Percentiles rank a stretch among this genome's conserved stretches.
phyloP scores from a whole-genome alignment of 768 basidiomycete species.

The Mycena belliarum region DNA sequence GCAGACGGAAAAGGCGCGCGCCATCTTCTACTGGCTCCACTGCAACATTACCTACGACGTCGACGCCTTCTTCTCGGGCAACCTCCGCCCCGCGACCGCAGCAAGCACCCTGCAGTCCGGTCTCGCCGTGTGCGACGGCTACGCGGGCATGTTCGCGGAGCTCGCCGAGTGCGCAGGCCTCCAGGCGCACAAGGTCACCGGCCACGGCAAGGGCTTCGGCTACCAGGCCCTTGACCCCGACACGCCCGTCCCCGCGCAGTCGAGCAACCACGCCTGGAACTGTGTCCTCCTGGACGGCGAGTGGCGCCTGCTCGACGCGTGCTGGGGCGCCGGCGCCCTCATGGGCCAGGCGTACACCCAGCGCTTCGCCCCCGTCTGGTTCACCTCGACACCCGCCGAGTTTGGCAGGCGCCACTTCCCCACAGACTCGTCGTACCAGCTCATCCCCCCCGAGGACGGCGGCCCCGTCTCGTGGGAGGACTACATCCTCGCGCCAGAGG shows the following conservation, averaged over 20 bases:
- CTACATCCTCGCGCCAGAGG: conserved; percentile 43
- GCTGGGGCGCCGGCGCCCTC: conserved; percentile 51
- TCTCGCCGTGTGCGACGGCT: conserved; percentile 51
- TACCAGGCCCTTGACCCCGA: conserved; percentile 34
- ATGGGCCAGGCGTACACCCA: conserved; percentile 34
- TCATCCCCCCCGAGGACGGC: conserved; percentile 39
- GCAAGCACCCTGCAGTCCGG: conserved; percentile 42
- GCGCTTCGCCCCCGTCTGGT: conserved; percentile 42
- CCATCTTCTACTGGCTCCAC: conserved; percentile 50
- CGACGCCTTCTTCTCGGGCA: conserved; percentile 44
- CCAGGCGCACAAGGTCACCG: conserved; percentile 41
- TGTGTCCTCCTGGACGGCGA: conserved; percentile 43
- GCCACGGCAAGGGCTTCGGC: conserved; percentile 50
- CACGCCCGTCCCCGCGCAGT: conserved; percentile 37
- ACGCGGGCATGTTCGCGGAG: conserved; percentile 43
- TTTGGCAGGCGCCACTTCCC: conserved; percentile 49
- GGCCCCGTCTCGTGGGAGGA: conserved; percentile 44
- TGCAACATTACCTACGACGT: conserved; percentile 48
- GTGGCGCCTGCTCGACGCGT: conserved; percentile 49
- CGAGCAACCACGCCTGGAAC: conserved; percentile 51
- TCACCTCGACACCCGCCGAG: conserved; percentile 41
- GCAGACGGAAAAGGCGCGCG: conserved; percentile 47
- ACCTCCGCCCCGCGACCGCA: conserved; percentile 36
- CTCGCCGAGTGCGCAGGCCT: conserved; percentile 42
- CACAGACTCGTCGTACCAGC: conserved; percentile 43